These are phyloP conservation scores for Fusarium lyarnte DNA, from an alignment of 2,329 filamentous ascomycete genomes.

Conservation along the genomic window DNA sequence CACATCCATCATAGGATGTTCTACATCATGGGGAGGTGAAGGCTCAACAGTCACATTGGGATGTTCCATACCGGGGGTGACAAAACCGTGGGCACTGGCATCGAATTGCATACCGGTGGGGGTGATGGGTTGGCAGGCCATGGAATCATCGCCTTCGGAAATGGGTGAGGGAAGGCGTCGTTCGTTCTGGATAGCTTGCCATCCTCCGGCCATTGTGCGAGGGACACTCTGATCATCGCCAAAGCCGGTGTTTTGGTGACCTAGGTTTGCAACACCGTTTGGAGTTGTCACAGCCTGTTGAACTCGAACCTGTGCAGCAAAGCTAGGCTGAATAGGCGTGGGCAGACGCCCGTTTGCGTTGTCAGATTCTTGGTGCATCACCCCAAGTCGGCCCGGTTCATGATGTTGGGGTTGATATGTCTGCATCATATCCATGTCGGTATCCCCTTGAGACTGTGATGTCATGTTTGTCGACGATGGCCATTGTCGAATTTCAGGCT, in stretches of 20 bases:
- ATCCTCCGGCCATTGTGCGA: conserved; percentile 61
- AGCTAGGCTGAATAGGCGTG: conserved; percentile 68
- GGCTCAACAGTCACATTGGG: conserved; percentile 30
- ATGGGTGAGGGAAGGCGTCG: conserved; percentile 68
- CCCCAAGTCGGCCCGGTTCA: conserved; percentile 6
- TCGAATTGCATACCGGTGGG: conserved; percentile 47
- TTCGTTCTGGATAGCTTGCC: conserved; percentile 63
- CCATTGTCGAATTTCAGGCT: conserved; percentile 48
- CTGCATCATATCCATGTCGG: conserved; percentile 64
- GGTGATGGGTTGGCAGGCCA: conserved; percentile 50
- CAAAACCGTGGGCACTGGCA: conserved; percentile 48
- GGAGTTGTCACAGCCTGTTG: conserved; percentile 55
- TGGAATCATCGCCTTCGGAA: conserved; percentile 63
- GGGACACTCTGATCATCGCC: conserved; percentile 57
- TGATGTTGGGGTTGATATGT: conserved; percentile 41
- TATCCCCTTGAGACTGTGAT: conserved; percentile 42
- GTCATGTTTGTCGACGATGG: conserved; percentile 39
- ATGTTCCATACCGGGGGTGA: conserved; percentile 40
- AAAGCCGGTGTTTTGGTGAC: conserved; percentile 53
- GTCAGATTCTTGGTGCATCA: conserved; percentile 32
- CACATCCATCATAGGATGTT: conserved; percentile 52
- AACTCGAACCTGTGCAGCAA: conserved; percentile 65
- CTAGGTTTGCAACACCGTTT: conserved; percentile 51
- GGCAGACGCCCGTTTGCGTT: conserved; percentile 60
- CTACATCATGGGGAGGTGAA: conserved; percentile 50